Evolutionary conservation across 2,329 filamentous ascomycete species (phyloP).

Genomic region (Pseudophaeomoniella oleicola): DNA sequence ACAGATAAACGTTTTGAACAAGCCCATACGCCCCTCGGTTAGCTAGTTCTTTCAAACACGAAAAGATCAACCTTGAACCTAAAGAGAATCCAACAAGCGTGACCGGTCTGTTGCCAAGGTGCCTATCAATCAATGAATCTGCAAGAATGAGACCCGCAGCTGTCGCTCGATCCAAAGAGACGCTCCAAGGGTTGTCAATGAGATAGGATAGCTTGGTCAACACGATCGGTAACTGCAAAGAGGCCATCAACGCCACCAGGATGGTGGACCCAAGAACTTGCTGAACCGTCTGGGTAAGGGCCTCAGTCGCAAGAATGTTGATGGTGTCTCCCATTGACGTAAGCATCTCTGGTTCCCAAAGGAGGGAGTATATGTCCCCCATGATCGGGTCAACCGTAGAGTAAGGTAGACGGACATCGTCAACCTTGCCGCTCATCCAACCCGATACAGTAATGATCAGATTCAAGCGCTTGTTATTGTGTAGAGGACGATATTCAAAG

Average conservation of each 20-base stretch:
- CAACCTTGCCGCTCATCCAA: slow-evolving; percentile 97
- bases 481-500: slow-evolving; percentile 88
- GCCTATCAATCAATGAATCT: slow-evolving; percentile 83
- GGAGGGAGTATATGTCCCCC: slow-evolving; percentile 92
- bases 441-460: slow-evolving; percentile 89
- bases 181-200: slow-evolving; percentile 96
- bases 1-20: slow-evolving; percentile 89
- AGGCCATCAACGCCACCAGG: slow-evolving; percentile 77
- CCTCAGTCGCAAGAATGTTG: slow-evolving; percentile 95
- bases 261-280: slow-evolving; percentile 88
- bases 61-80: slow-evolving; percentile 82
- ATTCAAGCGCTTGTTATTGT: slow-evolving; percentile 97
- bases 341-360: slow-evolving; percentile 98
- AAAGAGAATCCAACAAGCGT: slow-evolving; percentile 92
- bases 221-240: slow-evolving; percentile 79
- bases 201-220: slow-evolving; percentile 88
- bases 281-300: slow-evolving; percentile 88
- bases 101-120: slow-evolving; percentile 77
- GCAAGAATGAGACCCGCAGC: slow-evolving; percentile 82
- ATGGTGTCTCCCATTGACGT: slow-evolving; percentile 97
- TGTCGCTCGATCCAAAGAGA: slow-evolving; percentile 84
- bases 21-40: slow-evolving; percentile 72
- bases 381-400: slow-evolving; percentile 95
- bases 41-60: slow-evolving; percentile 74
- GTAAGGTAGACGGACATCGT: slow-evolving; percentile 88